phyloP scores from a whole-genome alignment of 495 filamentous ascomycete genomes.

The Penicillium maclennaniae region DNA sequence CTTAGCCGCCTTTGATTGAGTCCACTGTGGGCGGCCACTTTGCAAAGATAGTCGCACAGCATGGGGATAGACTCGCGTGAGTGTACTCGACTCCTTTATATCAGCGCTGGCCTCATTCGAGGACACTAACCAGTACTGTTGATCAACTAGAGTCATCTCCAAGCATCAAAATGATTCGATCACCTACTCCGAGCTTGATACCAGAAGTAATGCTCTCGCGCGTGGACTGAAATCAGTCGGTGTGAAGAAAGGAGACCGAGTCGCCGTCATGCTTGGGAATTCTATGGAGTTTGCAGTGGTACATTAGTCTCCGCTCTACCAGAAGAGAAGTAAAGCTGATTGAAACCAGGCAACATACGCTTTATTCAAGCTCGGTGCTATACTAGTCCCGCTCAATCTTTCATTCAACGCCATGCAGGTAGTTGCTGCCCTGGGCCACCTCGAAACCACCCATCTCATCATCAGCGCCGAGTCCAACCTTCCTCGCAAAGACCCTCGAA shows the following conservation, averaged over 20 bases:
- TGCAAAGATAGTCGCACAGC: conserved; percentile 58
- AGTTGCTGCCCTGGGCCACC: conserved; percentile 69
- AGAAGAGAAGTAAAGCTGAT: conserved; percentile 5
- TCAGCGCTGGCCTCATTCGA: not conserved
- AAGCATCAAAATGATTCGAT: conserved; percentile 59
- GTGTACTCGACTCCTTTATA: conserved; percentile 5
- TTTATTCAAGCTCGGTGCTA: conserved; percentile 86
- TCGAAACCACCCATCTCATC: conserved; percentile 71
- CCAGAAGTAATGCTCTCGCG: conserved; percentile 72
- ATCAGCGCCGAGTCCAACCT: conserved; percentile 84
- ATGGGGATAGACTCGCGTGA: conserved; percentile 75
- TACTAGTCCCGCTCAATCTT: conserved; percentile 89
- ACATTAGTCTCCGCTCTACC: conserved; percentile 16
- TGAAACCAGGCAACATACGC: conserved; percentile 66
- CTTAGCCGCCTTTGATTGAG: conserved; percentile 66
- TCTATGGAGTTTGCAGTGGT: conserved; percentile 74
- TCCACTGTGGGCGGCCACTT: conserved; percentile 84
- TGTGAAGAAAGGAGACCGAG: conserved; percentile 78
- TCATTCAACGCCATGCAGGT: conserved; percentile 82
- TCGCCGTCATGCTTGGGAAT: conserved; percentile 85
- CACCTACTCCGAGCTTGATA: conserved; percentile 72
- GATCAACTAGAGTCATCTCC: conserved; percentile 55
- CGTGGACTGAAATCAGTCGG: conserved; percentile 68
- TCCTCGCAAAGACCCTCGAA: conserved; percentile 71
- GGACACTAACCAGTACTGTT: not conserved